Conservation (phyloP, 176 grass and related monocot genomes). For the Tillandsia leiboldiana region DNA sequence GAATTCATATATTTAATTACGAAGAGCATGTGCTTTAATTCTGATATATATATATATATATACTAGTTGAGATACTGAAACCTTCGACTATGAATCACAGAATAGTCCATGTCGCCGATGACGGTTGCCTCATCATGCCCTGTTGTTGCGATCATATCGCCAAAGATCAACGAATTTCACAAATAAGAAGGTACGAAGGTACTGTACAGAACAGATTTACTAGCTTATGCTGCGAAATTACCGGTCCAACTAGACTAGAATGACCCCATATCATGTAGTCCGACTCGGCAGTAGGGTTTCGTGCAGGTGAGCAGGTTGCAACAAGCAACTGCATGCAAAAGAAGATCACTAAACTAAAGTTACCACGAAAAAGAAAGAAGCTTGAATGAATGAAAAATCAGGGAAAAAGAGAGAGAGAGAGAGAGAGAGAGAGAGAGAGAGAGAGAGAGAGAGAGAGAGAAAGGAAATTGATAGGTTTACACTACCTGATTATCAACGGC, state of each 20-base stretch:
- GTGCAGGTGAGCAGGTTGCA: constrained; percentile 41
- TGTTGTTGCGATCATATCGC: constrained; percentile 38
- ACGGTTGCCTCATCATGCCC: constrained; percentile 38
- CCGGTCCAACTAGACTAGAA: constrained; percentile 52
- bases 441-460: not conserved
- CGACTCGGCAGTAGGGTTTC: constrained; percentile 25
- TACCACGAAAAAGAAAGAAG: not conserved
- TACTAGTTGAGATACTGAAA: constrained; percentile 1
- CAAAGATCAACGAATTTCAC: constrained; percentile 1
- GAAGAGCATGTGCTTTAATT: not conserved
- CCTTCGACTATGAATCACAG: constrained; percentile 28
- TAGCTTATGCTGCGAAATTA: constrained; percentile 19
- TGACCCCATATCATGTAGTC: constrained; percentile 56
- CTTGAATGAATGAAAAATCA: not conserved
- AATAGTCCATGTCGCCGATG: constrained; percentile 33
- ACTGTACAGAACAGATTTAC: constrained; percentile 1
- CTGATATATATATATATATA: not conserved
- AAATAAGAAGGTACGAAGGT: not conserved
- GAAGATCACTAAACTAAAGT: not conserved
- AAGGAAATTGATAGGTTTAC: not conserved
- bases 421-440: not conserved
- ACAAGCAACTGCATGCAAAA: constrained; percentile 39
- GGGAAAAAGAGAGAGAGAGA: no score
- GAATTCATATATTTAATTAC: constrained; percentile 5
- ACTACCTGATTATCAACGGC: constrained; percentile 62